These are phyloP conservation scores for Penicillium vulpinum DNA, from an alignment of 2,329 filamentous ascomycete genomes.

Conservation along the genomic window DNA sequence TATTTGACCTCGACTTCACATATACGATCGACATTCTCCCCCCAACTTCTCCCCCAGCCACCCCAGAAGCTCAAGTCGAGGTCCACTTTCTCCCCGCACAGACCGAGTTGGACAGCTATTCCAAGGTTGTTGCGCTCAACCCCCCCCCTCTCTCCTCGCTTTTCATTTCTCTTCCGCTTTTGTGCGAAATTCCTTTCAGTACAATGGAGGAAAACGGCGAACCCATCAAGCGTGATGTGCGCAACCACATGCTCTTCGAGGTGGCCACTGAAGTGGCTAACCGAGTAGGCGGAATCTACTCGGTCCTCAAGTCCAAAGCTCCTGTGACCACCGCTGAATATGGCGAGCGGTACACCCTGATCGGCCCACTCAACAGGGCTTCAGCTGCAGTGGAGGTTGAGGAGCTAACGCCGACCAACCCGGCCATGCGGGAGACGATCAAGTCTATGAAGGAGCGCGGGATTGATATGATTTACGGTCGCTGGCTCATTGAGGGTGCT, in stretches of 20 bases:
- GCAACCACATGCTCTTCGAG: constrained; percentile 95
- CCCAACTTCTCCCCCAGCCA: not conserved
- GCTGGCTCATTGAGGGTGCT: constrained; percentile 97
- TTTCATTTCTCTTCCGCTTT: constrained; percentile 10
- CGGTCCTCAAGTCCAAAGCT: constrained; percentile 97
- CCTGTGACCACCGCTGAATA: constrained; percentile 97
- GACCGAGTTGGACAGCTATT: constrained; percentile 25
- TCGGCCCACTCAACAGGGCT: constrained; percentile 87
- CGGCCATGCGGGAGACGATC: constrained; percentile 78
- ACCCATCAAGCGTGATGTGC: constrained; percentile 67
- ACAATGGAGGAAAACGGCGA: constrained; percentile 79
- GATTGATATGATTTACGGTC: constrained; percentile 85
- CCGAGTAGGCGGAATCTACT: constrained; percentile 98
- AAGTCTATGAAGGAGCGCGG: constrained; percentile 90
- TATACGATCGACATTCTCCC: not conserved
- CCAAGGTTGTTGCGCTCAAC: constrained; percentile 10
- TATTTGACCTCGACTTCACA: not conserved
- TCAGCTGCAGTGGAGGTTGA: constrained; percentile 98
- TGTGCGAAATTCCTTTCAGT: constrained; percentile 50
- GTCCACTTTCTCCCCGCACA: constrained; percentile 24
- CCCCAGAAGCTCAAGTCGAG: constrained; percentile 3
- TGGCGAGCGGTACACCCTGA: constrained; percentile 93
- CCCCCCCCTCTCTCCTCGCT: constrained; percentile 10
- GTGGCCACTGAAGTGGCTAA: constrained; percentile 96
- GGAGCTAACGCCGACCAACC: constrained; percentile 79